Evolutionary conservation across 495 filamentous ascomycete species (phyloP), one percentile per base, ranked within the genome.

Genomic region (Podospora anserina): DNA sequence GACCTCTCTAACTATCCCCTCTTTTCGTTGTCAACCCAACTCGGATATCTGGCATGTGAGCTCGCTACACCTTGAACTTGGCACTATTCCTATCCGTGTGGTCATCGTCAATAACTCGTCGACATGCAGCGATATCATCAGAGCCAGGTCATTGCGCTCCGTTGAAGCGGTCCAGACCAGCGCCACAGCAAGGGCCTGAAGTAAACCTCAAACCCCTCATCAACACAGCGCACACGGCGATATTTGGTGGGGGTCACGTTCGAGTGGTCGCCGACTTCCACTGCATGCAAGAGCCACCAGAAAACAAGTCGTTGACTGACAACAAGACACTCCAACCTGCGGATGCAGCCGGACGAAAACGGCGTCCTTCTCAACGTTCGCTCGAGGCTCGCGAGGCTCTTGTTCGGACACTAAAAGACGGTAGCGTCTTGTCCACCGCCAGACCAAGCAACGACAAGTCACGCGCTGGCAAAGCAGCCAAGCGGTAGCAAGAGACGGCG

Each of bases 381-480:
- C 20, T 58, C 39, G 39, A 49, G 39, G 39, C 39, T 49, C 1
- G 20, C 39, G 39, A 49, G 39, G 39, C 39, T 49, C 39, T 49
- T 49, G 39, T 49, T 49, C 39, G 15, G 7, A 16, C 39, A 49
- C 39, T 49, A 49, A 11, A 49, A 49, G 39, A 49, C 2, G 39
- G 18, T 19, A 26, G 55, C n/a, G 55, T 20, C 23, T 58, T 26
- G 55, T 58, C 55, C 55, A 58, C 55, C 55, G 55, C 18, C n/a
- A 58, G 55, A 58, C 6, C 55, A 58, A 58, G n/a, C n/a, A 20
- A 26, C 55, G n/a, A 26, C 55, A 20, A 26, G 55, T 26, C 55
- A 58, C n/a, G 55, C n/a, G 55, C n/a, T 58, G 55, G 23, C 23
- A 58, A 26, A 23, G 55, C 55, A 20, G 55, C 54, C 54, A 56